Base-by-base conservation (phyloP, 345 rosid genomes). In the Kandelia obovata region DNA sequence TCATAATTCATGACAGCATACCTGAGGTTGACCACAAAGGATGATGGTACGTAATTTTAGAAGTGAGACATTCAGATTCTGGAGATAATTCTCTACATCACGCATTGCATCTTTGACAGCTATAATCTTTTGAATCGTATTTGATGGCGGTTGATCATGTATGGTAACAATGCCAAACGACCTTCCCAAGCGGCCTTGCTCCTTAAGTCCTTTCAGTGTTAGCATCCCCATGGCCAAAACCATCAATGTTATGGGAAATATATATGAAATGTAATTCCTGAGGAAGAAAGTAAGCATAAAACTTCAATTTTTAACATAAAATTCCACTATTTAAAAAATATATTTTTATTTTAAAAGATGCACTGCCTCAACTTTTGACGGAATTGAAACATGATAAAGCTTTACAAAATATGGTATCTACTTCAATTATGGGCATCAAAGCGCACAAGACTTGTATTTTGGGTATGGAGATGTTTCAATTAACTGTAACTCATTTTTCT, bases 11-110 rank as follows among this genome's bases (percentile, higher is more conserved):
- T 39, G 67, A 62, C 7, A 78, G 62, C 75, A 73, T 87, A 91
- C 98, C 98, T 94, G 95, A 78, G 98, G 96, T 57, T 94, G 95
- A 66, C 97, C 98, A 53, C 97, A 83, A 28, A 94, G 87, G 65
- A 91, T 69, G 75, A 94, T 82, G 2, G 95, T 79, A 19, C 96
- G 91, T 53, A 94, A 53, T 73, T 91, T 94, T 4, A 94, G 81
- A 75, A 94, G 93, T 19, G 77, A 68, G 46, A 94, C 96, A 75
- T 94, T 94, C 71, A 94, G 70, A 74, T 84, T 91, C 87, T 94
- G 98, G 67, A 91, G 89, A 81, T 74, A 85, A 71, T 77, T 80
- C 83, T 94, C 98, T 70, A 94, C 79, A 69, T 87, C 92, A 53
- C 77, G 92, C 95, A 94, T 87, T 32, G 97, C 98, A 74, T 94